Conservation (phyloP, 1,284 basidiomycete genomes). For the Rhodotorula glutinis region DNA sequence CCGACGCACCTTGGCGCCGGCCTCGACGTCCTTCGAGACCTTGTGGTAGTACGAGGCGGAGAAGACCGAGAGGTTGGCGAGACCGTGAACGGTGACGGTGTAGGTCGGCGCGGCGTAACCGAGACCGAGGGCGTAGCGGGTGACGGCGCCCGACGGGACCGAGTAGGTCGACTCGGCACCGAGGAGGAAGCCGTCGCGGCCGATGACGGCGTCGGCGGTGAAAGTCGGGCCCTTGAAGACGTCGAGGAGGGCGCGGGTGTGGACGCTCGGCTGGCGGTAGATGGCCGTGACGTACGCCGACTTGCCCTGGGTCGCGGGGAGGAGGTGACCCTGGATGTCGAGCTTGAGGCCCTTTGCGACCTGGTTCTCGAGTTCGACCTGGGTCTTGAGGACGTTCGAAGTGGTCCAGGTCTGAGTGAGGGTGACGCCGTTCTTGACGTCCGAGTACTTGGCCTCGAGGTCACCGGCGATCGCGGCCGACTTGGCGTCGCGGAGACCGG, state of each 20-base stretch:
- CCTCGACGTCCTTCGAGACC: slow-evolving; percentile 90
- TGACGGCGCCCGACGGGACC: slow-evolving; percentile 86
- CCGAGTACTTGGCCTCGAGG: slow-evolving; percentile 77
- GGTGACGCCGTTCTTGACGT: slow-evolving; percentile 83
- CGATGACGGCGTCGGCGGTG: slow-evolving; percentile 91
- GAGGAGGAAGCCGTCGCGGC: slow-evolving; percentile 94
- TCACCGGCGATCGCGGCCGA: slow-evolving; percentile 69
- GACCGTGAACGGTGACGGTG: slow-evolving; percentile 88
- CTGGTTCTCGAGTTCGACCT: slow-evolving; percentile 96
- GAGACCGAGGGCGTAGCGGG: slow-evolving; percentile 85
- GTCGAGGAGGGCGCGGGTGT: slow-evolving; percentile 88
- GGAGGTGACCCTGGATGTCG: slow-evolving; percentile 78
- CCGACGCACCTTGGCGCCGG: slow-evolving; percentile 74
- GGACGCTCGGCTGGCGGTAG: slow-evolving; percentile 96
- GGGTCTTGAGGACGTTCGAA: slow-evolving; percentile 80
- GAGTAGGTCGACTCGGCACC: slow-evolving; percentile 97
- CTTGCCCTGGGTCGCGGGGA: slow-evolving; percentile 78
- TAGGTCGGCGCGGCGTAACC: slow-evolving; percentile 97
- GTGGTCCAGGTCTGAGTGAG: slow-evolving; percentile 91
- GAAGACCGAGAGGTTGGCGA: slow-evolving; percentile 92
- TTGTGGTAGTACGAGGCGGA: slow-evolving; percentile 98
- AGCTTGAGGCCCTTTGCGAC: slow-evolving; percentile 97
- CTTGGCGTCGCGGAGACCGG: slow-evolving; percentile 71
- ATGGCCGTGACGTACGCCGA: slow-evolving; percentile 72
- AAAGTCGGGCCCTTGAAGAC: slow-evolving; percentile 98